Conservation (phyloP, 768 basidiomycete genomes). For the Porpolomopsis calyptriformis region DNA sequence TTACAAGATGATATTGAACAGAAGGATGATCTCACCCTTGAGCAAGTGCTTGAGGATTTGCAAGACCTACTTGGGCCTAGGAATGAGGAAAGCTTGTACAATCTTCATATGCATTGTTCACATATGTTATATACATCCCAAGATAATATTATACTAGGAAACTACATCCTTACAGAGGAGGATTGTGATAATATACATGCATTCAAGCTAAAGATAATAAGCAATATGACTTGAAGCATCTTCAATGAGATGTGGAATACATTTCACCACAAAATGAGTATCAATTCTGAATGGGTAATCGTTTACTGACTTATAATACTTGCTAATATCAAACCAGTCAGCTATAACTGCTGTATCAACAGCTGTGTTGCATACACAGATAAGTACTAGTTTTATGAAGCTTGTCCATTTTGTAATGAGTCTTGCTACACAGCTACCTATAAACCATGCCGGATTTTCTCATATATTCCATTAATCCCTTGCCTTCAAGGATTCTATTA, state of each 20-base stretch:
- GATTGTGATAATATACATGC: conserved; percentile 19
- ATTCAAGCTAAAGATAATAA: conserved; percentile 16
- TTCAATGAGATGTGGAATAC: conserved; percentile 20
- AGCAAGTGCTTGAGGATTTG: conserved; percentile 3
- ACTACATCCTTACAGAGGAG: conserved; percentile 12
- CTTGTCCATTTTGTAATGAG: conserved; percentile 28
- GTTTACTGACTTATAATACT: conserved; percentile 18
- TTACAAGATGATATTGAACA: not conserved
- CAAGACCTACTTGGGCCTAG: conserved; percentile 4
- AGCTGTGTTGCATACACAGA: conserved; percentile 30
- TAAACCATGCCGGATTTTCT: conserved; percentile 19
- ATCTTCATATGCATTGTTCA: conserved; percentile 7
- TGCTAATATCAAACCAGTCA: conserved; percentile 20
- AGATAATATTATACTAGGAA: conserved; percentile 7
- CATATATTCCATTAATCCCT: conserved; percentile 30
- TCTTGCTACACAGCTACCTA: conserved; percentile 14
- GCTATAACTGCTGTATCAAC: conserved; percentile 32
- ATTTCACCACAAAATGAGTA: conserved; percentile 21
- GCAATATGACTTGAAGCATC: conserved; percentile 17
- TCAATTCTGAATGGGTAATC: conserved; percentile 18
- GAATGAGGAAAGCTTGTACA: conserved; percentile 10
- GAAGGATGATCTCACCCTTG: conserved; percentile 2
- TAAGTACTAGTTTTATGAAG: conserved; percentile 13
- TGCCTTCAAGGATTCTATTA: conserved; percentile 21
- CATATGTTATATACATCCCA: conserved; percentile 3